phyloP scores from a whole-genome alignment of 2,329 filamentous ascomycete species.

The Trichophyton rubrum region DNA sequence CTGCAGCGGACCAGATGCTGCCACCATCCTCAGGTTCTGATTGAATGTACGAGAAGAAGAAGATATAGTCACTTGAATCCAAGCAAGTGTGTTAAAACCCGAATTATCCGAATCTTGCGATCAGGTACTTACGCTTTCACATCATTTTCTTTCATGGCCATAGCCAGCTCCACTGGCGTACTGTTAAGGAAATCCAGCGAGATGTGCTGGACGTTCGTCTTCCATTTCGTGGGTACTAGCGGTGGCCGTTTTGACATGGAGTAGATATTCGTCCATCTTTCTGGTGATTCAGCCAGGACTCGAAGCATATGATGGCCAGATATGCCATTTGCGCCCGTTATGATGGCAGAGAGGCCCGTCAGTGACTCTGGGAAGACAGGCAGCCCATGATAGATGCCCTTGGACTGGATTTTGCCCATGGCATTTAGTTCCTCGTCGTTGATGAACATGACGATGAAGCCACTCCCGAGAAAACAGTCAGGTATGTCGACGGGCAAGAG shows the following conservation, averaged over 20 bases:
- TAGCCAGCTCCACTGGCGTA: conserved; percentile 20
- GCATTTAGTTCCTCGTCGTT: background rate
- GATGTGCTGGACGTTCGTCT: conserved; percentile 32
- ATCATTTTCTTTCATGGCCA: conserved; percentile 16
- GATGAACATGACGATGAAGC: background rate
- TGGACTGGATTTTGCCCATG: conserved; percentile 9
- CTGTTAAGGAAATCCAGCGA: conserved; percentile 25
- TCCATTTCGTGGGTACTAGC: conserved; percentile 26
- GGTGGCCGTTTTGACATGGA: conserved; percentile 38
- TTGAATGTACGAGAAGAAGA: conserved; percentile 46
- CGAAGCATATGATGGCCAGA: conserved; percentile 42
- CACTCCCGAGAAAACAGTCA: too few relatives aligned
- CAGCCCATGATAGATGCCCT: conserved; percentile 40
- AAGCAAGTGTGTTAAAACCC: background rate
- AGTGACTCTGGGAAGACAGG: conserved; percentile 34
- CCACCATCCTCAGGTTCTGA: conserved; percentile 34
- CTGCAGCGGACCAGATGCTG: conserved; percentile 38
- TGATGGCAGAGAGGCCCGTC: conserved; percentile 38
- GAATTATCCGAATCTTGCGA: background rate
- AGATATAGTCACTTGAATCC: conserved; percentile 32
- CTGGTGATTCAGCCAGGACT: conserved; percentile 35
- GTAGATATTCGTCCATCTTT: conserved; percentile 43
- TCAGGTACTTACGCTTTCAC: conserved; percentile 15
- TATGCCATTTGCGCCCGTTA: conserved; percentile 44
- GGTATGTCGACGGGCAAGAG: too few relatives aligned